phyloP scores from a whole-genome alignment of 1,284 basidiomycete species.

The Pterulicium gracile region DNA sequence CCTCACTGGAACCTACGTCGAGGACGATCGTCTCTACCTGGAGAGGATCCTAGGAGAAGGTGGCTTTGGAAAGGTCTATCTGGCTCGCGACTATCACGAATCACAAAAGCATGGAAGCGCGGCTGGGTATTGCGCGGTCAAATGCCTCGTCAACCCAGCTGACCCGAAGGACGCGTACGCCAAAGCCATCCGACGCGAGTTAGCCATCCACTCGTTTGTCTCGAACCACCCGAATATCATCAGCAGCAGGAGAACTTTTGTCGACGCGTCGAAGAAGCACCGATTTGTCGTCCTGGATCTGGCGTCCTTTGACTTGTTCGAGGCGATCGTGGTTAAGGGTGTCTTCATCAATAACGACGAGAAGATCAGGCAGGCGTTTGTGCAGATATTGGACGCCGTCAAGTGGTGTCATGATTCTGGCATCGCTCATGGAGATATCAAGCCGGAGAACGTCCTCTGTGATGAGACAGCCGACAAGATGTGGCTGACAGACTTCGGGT shows the following conservation, averaged over 20 bases:
- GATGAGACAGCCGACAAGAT: slow-evolving; percentile 41
- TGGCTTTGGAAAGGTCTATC: slow-evolving; percentile 68
- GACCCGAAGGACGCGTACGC: slow-evolving; percentile 15
- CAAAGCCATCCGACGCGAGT: slow-evolving; percentile 30
- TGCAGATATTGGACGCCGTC: slow-evolving; percentile 63
- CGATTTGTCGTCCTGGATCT: slow-evolving; percentile 42
- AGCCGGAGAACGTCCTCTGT: slow-evolving; percentile 72
- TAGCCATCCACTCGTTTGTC: slow-evolving; percentile 53
- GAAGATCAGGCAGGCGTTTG: slow-evolving; percentile 48
- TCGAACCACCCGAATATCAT: slow-evolving; percentile 48
- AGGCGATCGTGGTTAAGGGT: slow-evolving; percentile 33
- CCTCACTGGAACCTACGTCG: background rate
- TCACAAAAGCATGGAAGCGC: background rate
- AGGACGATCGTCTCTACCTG: background rate
- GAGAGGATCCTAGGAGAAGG: slow-evolving; percentile 52
- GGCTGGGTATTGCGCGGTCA: slow-evolving; percentile 46
- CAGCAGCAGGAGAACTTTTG: slow-evolving; percentile 26
- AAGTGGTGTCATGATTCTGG: slow-evolving; percentile 48
- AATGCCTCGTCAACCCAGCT: slow-evolving; percentile 30
- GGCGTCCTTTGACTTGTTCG: slow-evolving; percentile 58
- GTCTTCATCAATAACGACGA: slow-evolving; percentile 36
- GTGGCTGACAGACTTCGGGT: slow-evolving; percentile 65
- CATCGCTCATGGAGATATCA: slow-evolving; percentile 70
- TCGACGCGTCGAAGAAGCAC: slow-evolving; percentile 19
- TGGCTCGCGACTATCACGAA: slow-evolving; percentile 22